phyloP scores from a whole-genome alignment of 257 asterid genomes.

The Salvia miltiorrhiza region DNA sequence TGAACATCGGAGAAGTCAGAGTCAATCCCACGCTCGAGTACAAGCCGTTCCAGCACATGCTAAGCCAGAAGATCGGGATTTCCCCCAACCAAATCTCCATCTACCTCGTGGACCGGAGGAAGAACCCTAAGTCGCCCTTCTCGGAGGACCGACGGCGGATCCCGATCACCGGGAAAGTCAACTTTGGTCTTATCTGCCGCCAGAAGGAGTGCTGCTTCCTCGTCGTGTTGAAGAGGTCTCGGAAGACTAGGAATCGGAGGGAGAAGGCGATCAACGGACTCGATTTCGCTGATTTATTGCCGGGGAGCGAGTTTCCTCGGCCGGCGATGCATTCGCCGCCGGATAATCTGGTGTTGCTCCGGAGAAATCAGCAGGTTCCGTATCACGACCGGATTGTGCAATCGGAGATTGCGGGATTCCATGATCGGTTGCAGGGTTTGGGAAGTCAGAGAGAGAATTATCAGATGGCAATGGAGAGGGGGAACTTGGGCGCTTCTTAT shows the following conservation, averaged over 20 bases:
- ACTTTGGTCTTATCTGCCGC: constrained; percentile 49
- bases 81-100: constrained; percentile 89
- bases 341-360: constrained; percentile 50
- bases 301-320: constrained; percentile 30
- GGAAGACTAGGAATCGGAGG: constrained; percentile 56
- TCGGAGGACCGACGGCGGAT: constrained; percentile 50
- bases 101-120: constrained; percentile 52
- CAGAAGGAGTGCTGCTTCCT: constrained; percentile 58
- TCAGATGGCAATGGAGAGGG: constrained; percentile 32
- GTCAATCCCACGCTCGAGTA: constrained; percentile 57
- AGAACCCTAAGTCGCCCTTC: constrained; percentile 26
- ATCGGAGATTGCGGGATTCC: constrained; percentile 35
- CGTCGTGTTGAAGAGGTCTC: constrained; percentile 72
- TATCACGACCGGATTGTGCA: constrained; percentile 42
- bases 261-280: constrained; percentile 30
- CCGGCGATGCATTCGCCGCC: constrained; percentile 31
- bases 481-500: constrained; percentile 1
- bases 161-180: constrained; percentile 75
- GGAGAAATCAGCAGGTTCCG: constrained; percentile 42
- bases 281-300: constrained; percentile 29
- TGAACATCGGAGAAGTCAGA: constrained; percentile 52
- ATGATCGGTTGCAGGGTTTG: constrained; percentile 34
- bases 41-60: constrained; percentile 73
- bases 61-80: constrained; percentile 79
- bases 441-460: constrained; percentile 42